phyloP scores from a whole-genome alignment of 148 eudicot genomes.

The Fallopia convolvulus region DNA sequence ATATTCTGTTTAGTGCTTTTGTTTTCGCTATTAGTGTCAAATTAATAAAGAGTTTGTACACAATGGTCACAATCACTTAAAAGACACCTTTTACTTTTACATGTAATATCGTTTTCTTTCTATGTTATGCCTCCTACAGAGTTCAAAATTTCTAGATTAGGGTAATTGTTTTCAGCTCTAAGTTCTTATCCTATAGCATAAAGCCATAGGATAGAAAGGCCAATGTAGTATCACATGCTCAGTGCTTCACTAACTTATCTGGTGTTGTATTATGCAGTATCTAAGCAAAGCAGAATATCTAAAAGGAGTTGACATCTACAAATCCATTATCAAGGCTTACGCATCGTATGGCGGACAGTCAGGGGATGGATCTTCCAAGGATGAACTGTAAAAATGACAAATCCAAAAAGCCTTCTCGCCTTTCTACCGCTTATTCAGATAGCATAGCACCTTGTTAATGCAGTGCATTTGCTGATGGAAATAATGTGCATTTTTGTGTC shows the following conservation, averaged over 20 bases:
- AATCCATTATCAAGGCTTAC: slow-evolving; percentile 56
- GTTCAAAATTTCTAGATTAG: too few species aligned
- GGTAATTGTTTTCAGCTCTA: too few species aligned
- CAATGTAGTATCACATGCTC: neutral
- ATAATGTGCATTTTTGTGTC: neutral
- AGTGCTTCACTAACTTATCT: neutral
- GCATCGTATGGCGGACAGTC: slow-evolving; percentile 39
- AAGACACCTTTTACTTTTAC: too few species aligned
- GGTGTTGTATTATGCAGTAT: slow-evolving; percentile 36
- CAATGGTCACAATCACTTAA: too few species aligned
- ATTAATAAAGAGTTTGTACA: neutral
- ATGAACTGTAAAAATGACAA: slow-evolving; percentile 36
- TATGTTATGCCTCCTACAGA: too few species aligned
- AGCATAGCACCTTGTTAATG: neutral
- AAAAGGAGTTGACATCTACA: slow-evolving; percentile 57
- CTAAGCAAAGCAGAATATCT: slow-evolving; percentile 58
- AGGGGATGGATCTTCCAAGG: slow-evolving; percentile 34
- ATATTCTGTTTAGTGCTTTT: neutral
- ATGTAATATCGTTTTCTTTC: too few species aligned
- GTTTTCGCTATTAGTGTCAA: neutral
- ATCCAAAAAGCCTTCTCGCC: neutral
- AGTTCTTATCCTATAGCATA: too few species aligned
- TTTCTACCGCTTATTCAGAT: neutral
- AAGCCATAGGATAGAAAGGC: too few species aligned
- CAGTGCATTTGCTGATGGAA: slow-evolving; percentile 4